Conservation (phyloP, 306 rosid species). For the Castanea sativa region DNA sequence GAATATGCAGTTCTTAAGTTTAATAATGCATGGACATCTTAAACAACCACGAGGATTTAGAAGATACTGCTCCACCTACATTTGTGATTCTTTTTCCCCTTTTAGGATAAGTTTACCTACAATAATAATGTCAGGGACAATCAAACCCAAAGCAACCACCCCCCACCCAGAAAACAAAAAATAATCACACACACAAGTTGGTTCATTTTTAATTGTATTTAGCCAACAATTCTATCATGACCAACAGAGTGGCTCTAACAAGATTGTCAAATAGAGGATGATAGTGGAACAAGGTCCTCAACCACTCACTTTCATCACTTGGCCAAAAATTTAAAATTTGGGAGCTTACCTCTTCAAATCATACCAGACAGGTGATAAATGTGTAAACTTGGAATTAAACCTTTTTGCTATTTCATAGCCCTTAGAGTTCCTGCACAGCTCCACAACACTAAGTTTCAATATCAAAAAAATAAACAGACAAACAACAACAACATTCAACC, state of each 20-base stretch:
- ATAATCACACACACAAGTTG: neutral
- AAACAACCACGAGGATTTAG: neutral
- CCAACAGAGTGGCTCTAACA: neutral
- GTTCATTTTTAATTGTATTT: neutral
- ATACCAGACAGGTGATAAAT: slow-evolving; percentile 95
- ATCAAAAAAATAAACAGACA: neutral
- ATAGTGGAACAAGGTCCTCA: slow-evolving; percentile 1
- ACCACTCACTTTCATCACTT: slow-evolving; percentile 14
- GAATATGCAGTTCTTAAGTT: neutral
- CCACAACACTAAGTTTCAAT: neutral
- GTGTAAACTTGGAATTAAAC: slow-evolving; percentile 88
- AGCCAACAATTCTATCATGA: neutral
- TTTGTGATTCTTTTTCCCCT: too few relatives aligned
- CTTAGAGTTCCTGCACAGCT: slow-evolving; percentile 75
- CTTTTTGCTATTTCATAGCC: slow-evolving; percentile 86
- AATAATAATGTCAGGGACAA: neutral
- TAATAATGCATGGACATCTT: neutral
- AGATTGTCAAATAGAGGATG: neutral
- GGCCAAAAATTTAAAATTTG: slow-evolving; percentile 2
- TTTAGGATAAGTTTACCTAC: too few relatives aligned
- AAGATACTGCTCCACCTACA: too few relatives aligned
- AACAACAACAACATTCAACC: too few relatives aligned
- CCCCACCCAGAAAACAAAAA: neutral
- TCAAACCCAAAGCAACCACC: neutral
- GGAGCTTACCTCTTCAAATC: slow-evolving; percentile 80